Evolutionary conservation across 495 filamentous ascomycete species (phyloP).

Genomic region (Tuber brumale): DNA sequence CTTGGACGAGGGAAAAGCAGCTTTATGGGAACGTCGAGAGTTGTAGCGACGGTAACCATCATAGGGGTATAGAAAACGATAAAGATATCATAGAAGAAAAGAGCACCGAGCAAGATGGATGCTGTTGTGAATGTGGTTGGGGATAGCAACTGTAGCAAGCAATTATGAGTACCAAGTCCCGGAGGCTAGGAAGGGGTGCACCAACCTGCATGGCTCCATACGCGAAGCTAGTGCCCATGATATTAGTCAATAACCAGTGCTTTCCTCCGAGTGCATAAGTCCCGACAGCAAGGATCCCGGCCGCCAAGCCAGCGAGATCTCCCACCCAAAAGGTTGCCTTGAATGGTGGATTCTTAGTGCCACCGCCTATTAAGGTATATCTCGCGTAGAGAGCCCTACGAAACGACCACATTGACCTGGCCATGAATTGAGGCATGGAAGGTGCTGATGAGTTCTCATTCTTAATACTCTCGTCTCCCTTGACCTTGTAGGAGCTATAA

Average conservation of each 20-base stretch:
- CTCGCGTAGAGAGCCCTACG: conserved; percentile 49
- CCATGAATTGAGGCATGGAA: conserved; percentile 17
- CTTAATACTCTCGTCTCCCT: conserved; percentile 19
- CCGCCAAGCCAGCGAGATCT: conserved; percentile 55
- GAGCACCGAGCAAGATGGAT: conserved; percentile 62
- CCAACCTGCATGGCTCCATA: conserved; percentile 59
- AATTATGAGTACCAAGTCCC: conserved; percentile 9
- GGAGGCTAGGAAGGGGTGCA: neutral
- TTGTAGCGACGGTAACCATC: conserved; percentile 92
- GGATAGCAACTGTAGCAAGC: conserved; percentile 61
- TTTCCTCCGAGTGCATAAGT: conserved; percentile 67
- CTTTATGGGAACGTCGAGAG: conserved; percentile 88
- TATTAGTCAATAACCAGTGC: conserved; percentile 75
- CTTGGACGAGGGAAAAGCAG: conserved; percentile 71
- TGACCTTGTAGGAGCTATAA: conserved; percentile 34
- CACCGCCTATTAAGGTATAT: conserved; percentile 43
- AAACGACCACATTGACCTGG: conserved; percentile 41
- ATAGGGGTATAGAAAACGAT: conserved; percentile 96
- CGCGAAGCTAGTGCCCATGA: conserved; percentile 78
- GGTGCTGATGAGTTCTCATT: conserved; percentile 35
- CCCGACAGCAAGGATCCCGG: conserved; percentile 54
- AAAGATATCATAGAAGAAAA: conserved; percentile 94
- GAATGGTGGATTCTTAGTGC: conserved; percentile 32
- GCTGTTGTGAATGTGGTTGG: conserved; percentile 85
- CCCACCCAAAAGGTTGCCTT: conserved; percentile 44